Conservation (phyloP, 345 rosid species). For the Moricandia arvensis region DNA sequence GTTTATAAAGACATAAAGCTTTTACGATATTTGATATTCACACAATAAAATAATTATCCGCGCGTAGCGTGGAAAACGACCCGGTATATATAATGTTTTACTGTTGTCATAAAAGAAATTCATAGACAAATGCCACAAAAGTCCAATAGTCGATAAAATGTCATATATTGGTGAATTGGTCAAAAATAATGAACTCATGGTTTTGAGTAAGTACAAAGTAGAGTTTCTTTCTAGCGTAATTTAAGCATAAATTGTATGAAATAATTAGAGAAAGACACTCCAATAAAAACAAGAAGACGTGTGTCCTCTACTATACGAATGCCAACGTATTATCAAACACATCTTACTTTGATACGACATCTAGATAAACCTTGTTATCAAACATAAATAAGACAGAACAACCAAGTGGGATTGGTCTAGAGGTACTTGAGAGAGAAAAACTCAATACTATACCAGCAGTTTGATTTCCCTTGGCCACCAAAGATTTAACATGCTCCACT, state of each 20-base stretch:
- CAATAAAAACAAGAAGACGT: background rate
- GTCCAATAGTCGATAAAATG: background rate
- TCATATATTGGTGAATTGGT: background rate
- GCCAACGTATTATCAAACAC: background rate
- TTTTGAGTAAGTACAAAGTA: background rate
- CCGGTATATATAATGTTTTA: background rate
- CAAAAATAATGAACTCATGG: background rate
- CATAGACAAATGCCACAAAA: conserved; percentile 9
- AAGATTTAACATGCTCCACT: too few species aligned
- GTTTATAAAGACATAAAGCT: too few species aligned
- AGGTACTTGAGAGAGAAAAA: too few species aligned
- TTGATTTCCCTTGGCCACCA: too few species aligned
- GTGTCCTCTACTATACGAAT: background rate
- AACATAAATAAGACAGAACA: too few species aligned
- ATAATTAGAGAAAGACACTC: background rate
- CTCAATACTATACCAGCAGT: too few species aligned
- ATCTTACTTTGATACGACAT: background rate
- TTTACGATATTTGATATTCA: too few species aligned
- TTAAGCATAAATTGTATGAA: background rate
- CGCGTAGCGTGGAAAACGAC: too few species aligned
- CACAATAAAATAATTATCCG: too few species aligned
- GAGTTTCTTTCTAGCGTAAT: background rate
- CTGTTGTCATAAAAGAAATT: background rate
- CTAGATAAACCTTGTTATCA: too few species aligned
- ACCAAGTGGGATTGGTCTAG: too few species aligned